Percentiles rank a stretch among this genome's conserved stretches.
These are phyloP conservation scores for Sporothrix luriei DNA, from an alignment of 2,329 filamentous ascomycete genomes.

Conservation along the genomic window DNA sequence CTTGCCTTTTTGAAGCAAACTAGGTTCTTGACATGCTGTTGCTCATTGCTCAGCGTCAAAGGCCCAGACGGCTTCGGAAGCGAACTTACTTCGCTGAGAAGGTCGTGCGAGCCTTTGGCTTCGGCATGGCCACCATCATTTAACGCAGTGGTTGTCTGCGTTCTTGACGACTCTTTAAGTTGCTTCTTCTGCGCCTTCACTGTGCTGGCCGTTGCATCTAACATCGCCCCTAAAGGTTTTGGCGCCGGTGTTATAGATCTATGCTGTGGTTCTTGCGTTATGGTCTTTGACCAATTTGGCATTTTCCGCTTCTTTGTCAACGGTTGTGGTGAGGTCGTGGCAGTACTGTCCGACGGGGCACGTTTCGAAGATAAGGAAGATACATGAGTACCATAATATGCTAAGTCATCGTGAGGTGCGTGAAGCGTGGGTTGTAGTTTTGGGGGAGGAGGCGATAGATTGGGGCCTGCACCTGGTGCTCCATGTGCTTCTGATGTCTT, in stretches of 20 bases:
- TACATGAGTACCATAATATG: background rate
- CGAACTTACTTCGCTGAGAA: background rate
- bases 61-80: slow-evolving; percentile 45
- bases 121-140: slow-evolving; percentile 40
- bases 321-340: slow-evolving; percentile 40
- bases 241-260: slow-evolving; percentile 42
- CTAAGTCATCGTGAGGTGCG: slow-evolving; percentile 35
- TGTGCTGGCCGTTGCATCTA: slow-evolving; percentile 74
- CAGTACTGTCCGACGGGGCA: slow-evolving; percentile 44
- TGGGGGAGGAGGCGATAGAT: slow-evolving; percentile 66
- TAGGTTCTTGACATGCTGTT: slow-evolving; percentile 78
- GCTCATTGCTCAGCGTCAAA: slow-evolving; percentile 81
- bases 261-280: slow-evolving; percentile 44
- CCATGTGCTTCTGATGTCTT: slow-evolving; percentile 40
- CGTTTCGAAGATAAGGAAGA: slow-evolving; percentile 46
- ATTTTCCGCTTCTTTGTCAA: slow-evolving; percentile 65
- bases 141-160: slow-evolving; percentile 46
- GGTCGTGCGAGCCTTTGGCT: background rate
- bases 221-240: slow-evolving; percentile 52
- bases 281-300: slow-evolving; percentile 54
- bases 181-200: slow-evolving; percentile 78
- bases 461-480: background rate
- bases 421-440: slow-evolving; percentile 61
- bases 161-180: slow-evolving; percentile 65
- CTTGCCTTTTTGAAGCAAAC: slow-evolving; percentile 81